These are phyloP conservation scores for Phytophthora syringae DNA, from an alignment of 352 stramenopile species.

Conservation along the genomic window DNA sequence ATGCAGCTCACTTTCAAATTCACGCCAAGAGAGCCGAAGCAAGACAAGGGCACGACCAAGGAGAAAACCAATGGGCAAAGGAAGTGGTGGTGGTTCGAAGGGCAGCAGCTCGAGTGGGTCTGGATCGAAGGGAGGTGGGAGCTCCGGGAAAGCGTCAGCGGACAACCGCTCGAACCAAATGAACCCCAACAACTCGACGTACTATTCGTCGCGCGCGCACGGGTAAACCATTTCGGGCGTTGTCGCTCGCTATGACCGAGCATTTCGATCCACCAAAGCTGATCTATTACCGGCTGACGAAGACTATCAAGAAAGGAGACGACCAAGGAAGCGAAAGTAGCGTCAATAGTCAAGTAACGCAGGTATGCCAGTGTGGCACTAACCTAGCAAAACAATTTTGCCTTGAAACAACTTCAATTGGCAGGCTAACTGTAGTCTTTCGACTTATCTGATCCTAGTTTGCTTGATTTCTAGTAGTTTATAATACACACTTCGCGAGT, in stretches of 20 bases:
- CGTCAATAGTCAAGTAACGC: not conserved
- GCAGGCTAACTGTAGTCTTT: too few relatives aligned
- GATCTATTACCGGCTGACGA: not conserved
- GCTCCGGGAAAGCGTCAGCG: constrained; percentile 22
- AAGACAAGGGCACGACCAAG: not conserved
- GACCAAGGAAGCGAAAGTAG: constrained; percentile 3
- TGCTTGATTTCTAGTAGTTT: constrained; percentile 21
- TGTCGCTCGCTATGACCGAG: not conserved
- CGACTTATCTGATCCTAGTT: too few relatives aligned
- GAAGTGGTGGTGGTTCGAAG: constrained; percentile 19
- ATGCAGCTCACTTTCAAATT: constrained; percentile 14
- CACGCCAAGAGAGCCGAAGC: not conserved
- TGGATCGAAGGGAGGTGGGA: constrained; percentile 7
- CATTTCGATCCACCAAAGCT: not conserved
- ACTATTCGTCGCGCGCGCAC: constrained; percentile 31
- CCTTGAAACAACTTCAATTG: not conserved
- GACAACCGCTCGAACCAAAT: constrained; percentile 49
- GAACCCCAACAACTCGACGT: constrained; percentile 50
- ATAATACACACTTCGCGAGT: constrained; percentile 30
- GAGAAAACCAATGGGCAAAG: constrained; percentile 26
- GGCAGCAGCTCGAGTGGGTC: constrained; percentile 7
- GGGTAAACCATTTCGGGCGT: constrained; percentile 7
- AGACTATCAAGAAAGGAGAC: not conserved
- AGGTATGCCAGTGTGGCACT: not conserved
- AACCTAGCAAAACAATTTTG: not conserved